Evolutionary conservation across 495 filamentous ascomycete species (phyloP).

Genomic region (Neurospora pannonica): DNA sequence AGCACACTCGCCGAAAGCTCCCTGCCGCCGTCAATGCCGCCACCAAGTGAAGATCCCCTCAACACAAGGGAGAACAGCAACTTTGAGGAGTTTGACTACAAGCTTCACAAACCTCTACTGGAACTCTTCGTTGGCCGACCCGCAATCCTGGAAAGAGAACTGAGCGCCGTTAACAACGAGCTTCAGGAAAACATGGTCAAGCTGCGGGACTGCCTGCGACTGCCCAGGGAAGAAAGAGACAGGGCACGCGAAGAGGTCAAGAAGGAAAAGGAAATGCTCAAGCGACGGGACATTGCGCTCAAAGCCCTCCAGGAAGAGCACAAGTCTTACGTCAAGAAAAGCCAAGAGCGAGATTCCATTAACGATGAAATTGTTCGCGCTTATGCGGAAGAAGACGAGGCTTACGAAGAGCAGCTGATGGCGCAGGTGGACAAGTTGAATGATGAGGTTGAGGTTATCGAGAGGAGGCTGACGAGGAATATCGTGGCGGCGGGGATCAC

Average conservation of each 20-base stretch:
- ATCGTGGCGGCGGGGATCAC: constrained; percentile 26
- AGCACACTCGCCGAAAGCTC: not conserved
- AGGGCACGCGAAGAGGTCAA: constrained; percentile 23
- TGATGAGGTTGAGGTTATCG: constrained; percentile 19
- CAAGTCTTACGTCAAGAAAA: constrained; percentile 20
- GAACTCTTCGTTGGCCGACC: constrained; percentile 21
- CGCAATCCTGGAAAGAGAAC: constrained; percentile 25
- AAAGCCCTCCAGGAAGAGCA: constrained; percentile 19
- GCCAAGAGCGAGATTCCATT: constrained; percentile 22
- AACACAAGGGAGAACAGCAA: not conserved
- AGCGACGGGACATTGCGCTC: constrained; percentile 6
- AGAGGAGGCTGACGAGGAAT: constrained; percentile 15
- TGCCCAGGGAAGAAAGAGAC: constrained; percentile 22
- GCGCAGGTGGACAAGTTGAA: constrained; percentile 25
- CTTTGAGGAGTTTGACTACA: not conserved
- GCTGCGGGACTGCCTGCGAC: not conserved
- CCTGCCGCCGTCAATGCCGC: not conserved
- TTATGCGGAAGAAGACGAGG: constrained; percentile 30
- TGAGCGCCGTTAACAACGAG: constrained; percentile 14
- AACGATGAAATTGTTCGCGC: constrained; percentile 26
- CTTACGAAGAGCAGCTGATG: constrained; percentile 24
- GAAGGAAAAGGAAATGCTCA: constrained; percentile 16
- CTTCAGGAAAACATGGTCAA: constrained; percentile 23
- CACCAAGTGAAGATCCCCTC: not conserved
- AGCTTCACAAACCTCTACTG: constrained; percentile 22